A percentile compares a stretch with the other conserved stretches of the same genome.
Evolutionary conservation across 2,329 filamentous ascomycete genomes (phyloP).

Genomic region (Daldinia eschscholtzii): DNA sequence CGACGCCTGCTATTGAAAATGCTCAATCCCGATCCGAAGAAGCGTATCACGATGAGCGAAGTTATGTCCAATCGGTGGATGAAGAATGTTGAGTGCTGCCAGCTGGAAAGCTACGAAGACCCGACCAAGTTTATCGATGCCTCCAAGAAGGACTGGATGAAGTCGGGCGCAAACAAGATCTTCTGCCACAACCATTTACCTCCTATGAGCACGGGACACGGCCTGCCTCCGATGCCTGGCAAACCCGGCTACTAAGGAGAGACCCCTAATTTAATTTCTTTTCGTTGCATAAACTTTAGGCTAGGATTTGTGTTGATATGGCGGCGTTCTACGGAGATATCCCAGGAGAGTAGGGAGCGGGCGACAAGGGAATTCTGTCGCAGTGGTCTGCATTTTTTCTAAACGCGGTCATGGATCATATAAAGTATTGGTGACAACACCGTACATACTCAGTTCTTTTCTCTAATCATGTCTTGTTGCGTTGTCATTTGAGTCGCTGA

Average conservation of each 20-base stretch:
- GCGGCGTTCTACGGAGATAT: slow-evolving; percentile 39
- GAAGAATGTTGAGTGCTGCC: slow-evolving; percentile 82
- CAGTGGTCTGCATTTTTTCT: slow-evolving; percentile 31
- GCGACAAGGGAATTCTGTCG: slow-evolving; percentile 22
- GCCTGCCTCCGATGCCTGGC: slow-evolving; percentile 68
- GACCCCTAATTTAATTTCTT: slow-evolving; percentile 10
- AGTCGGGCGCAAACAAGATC: slow-evolving; percentile 63
- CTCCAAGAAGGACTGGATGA: slow-evolving; percentile 65
- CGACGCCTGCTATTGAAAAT: slow-evolving; percentile 81
- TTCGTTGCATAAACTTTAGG: slow-evolving; percentile 28
- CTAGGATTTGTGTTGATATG: slow-evolving; percentile 24
- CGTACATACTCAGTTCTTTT: slow-evolving; percentile 37
- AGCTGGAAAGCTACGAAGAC: slow-evolving; percentile 76
- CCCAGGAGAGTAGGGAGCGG: slow-evolving; percentile 25
- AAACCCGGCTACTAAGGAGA: slow-evolving; percentile 63
- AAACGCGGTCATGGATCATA: slow-evolving; percentile 35
- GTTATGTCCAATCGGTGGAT: slow-evolving; percentile 79
- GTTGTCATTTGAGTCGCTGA: slow-evolving; percentile 21
- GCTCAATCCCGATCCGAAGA: slow-evolving; percentile 81
- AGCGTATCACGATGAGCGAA: slow-evolving; percentile 76
- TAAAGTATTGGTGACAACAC: slow-evolving; percentile 43
- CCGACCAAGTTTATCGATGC: slow-evolving; percentile 71
- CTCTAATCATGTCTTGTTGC: slow-evolving; percentile 21
- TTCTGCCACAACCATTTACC: slow-evolving; percentile 71
- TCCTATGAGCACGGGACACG: slow-evolving; percentile 59